Conservation (phyloP, 345 rosid species). For the Abelmoschus esculentus region DNA sequence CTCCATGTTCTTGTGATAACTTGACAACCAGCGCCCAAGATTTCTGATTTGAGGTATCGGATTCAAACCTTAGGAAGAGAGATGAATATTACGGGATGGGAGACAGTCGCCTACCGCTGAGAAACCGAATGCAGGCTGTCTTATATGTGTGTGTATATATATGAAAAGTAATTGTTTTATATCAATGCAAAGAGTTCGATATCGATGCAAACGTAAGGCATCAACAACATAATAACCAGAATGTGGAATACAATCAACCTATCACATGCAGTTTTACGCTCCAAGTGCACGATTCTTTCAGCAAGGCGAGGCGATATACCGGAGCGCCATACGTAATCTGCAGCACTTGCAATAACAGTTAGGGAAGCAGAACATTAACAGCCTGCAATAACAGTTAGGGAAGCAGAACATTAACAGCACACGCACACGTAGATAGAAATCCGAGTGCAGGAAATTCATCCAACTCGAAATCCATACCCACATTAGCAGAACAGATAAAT, state of each 20-base stretch:
- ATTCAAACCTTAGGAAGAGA: neutral
- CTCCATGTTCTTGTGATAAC: neutral
- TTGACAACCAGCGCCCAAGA: neutral
- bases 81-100: neutral
- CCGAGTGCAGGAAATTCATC: too few species aligned
- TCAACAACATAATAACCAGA: neutral
- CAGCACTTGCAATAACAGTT: constrained; percentile 15
- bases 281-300: constrained; percentile 55
- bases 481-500: neutral
- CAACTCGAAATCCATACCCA: too few species aligned
- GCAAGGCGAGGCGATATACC: constrained; percentile 43
- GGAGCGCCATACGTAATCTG: constrained; percentile 94
- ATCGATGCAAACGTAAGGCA: neutral
- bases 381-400: constrained; percentile 1
- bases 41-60: neutral
- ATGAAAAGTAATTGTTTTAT: neutral
- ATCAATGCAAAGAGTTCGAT: neutral
- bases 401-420: neutral
- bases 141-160: neutral
- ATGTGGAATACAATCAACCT: constrained; percentile 31
- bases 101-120: neutral
- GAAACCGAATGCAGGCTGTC: neutral
- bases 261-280: constrained; percentile 57
- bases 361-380: neutral
- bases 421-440: too few species aligned